Base-by-base conservation (phyloP, 2,329 filamentous ascomycete genomes). In the Bipolaris victoriae region DNA sequence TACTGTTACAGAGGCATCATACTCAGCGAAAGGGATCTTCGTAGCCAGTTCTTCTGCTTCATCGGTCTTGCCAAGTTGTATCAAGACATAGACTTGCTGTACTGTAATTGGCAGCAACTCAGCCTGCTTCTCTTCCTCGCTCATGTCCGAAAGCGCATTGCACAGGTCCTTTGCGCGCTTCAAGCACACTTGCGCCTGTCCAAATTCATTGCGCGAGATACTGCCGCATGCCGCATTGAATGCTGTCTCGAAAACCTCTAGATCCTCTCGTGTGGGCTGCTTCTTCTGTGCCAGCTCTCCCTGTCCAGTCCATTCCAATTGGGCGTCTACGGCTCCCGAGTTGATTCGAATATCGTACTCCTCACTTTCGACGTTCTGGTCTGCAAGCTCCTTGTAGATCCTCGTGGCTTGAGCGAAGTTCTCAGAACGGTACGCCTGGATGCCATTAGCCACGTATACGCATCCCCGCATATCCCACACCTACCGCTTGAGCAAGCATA, bases 271-370 rank as follows among this genome's bases (percentile, higher is more conserved):
- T 6, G 78, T 77, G 7, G 83, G 80, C 69, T 85, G 85, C 74
- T 85, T 84, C 63, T 82, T 83, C 57, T 79, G 77, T 36, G 81
- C 81, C 35, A 81, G 70, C 55, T 83, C 76, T 16, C 82, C 83
- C 47, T 80, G 79, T 3, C 86, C 86, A 48, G 84, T 79, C 89
- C 90, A 94, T 61, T 88, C 83, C 11, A 90, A 78, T 76, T 95
- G 91, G 15, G 90, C 89, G 67, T 88, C 83, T 3, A 86, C 82
- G 1, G 91, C 91, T 5, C 86, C 81, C n/a, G 83, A 80, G 69
- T 96, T 96, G 78, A 95, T 92, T 51, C 82, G 83, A 59, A 95
- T 76, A 70, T 95, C 91, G 66, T 88, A 90, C 61, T 88, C 87
- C 66, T 92, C 89, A 61, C 86, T 85, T 26, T 81, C 72, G n/a